Percentiles rank a stretch among this genome's conserved stretches.
Conservation (phyloP, 2,329 filamentous ascomycete genomes). For the Fusarium oxysporum region DNA sequence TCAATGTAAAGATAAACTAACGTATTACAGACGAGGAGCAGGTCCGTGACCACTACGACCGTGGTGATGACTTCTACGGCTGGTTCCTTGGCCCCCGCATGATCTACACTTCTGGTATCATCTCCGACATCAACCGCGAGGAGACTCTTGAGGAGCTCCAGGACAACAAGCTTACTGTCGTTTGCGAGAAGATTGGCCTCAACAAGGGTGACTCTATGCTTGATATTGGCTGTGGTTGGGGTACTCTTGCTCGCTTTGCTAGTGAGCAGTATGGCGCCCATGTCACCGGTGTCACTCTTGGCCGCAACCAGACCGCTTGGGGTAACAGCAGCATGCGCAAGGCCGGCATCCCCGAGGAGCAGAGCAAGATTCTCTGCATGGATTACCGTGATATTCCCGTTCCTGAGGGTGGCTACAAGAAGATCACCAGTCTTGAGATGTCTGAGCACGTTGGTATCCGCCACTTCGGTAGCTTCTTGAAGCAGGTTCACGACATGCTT, state of each 20-base stretch:
- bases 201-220: constrained; percentile 85
- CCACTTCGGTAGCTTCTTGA: constrained; percentile 83
- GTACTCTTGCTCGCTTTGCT: constrained; percentile 93
- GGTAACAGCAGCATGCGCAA: constrained; percentile 90
- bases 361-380: constrained; percentile 93
- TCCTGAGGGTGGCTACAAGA: constrained; percentile 78
- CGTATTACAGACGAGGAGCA: constrained; percentile 80
- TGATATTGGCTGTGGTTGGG: constrained; percentile 98
- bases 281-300: constrained; percentile 91
- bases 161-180: constrained; percentile 95
- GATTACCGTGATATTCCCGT: constrained; percentile 96
- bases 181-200: constrained; percentile 94
- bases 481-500: constrained; percentile 93
- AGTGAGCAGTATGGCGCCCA: constrained; percentile 90
- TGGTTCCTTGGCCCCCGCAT: constrained; percentile 99
- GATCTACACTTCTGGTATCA: constrained; percentile 97
- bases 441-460: constrained; percentile 97
- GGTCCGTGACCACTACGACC: constrained; percentile 97
- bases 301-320: constrained; percentile 96
- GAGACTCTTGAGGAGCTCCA: constrained; percentile 95
- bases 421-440: constrained; percentile 99
- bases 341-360: constrained; percentile 83
- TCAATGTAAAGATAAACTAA: constrained; percentile 15
- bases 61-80: constrained; percentile 97
- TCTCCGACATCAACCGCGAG: constrained; percentile 87